Evolutionary conservation across 2,329 filamentous ascomycete species (phyloP).

Genomic region (Penicillium sp.): DNA sequence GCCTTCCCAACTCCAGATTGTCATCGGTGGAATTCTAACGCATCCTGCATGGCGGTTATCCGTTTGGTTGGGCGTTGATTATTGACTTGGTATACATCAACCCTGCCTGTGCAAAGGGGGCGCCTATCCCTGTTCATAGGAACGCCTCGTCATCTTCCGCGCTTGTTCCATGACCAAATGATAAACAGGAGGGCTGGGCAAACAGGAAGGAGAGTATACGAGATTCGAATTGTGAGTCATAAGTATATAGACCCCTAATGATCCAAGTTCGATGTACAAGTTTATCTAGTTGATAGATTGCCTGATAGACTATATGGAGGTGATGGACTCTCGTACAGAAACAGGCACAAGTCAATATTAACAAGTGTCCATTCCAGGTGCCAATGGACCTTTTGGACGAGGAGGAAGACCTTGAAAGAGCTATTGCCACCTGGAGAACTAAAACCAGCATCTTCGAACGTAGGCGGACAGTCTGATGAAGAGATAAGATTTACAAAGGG

Average conservation of each 20-base stretch:
- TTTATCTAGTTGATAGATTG: not conserved
- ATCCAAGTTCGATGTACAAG: not conserved
- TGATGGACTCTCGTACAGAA: too few species aligned
- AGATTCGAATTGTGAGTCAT: not conserved
- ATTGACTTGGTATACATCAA: not conserved
- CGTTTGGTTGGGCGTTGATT: constrained; percentile 1
- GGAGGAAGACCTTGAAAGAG: not conserved
- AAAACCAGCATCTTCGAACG: too few species aligned
- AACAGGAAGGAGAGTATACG: not conserved
- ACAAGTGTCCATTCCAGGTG: not conserved
- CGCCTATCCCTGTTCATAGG: not conserved
- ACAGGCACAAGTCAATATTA: not conserved
- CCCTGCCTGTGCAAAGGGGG: not conserved
- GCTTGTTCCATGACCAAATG: not conserved
- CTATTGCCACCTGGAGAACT: not conserved
- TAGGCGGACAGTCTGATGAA: too few species aligned
- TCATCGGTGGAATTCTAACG: not conserved
- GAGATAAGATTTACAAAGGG: too few species aligned
- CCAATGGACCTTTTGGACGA: not conserved
- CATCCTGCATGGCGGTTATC: constrained; percentile 5
- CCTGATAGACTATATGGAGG: too few species aligned
- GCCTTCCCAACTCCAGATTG: not conserved
- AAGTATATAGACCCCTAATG: not conserved
- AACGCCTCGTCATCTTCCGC: not conserved
- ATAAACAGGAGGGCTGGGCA: not conserved